These are phyloP conservation scores for Fusarium secorum DNA, from an alignment of 2,329 filamentous ascomycete species.

Conservation along the genomic window DNA sequence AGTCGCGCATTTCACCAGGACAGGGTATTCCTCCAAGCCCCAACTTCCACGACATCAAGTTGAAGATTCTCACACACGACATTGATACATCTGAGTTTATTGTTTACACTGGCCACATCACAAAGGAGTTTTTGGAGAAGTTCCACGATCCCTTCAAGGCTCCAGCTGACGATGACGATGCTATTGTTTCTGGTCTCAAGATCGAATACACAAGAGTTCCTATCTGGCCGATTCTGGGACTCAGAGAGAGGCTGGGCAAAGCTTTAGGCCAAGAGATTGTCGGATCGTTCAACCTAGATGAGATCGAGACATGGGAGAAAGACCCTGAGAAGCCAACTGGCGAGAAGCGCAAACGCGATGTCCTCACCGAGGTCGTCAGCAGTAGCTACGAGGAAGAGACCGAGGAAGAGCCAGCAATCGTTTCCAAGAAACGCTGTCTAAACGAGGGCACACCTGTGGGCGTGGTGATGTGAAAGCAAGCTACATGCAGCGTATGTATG, in stretches of 20 bases:
- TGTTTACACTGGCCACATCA: constrained; percentile 61
- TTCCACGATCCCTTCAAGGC: constrained; percentile 59
- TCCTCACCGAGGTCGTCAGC: constrained; percentile 50
- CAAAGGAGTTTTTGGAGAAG: constrained; percentile 57
- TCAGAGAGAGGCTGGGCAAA: constrained; percentile 62
- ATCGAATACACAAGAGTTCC: constrained; percentile 60
- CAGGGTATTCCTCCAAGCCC: constrained; percentile 38
- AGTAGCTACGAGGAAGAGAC: constrained; percentile 52
- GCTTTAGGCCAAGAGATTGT: constrained; percentile 61
- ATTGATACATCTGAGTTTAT: constrained; percentile 58
- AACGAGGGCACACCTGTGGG: constrained; percentile 43
- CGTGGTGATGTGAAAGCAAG: constrained; percentile 41
- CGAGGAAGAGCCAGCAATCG: constrained; percentile 44
- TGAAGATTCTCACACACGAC: constrained; percentile 61
- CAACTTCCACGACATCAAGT: constrained; percentile 56
- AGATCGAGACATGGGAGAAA: constrained; percentile 57
- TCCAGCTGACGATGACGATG: constrained; percentile 40
- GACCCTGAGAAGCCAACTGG: constrained; percentile 46
- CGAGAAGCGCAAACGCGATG: constrained; percentile 48
- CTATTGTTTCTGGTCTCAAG: constrained; percentile 48
- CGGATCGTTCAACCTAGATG: constrained; percentile 50
- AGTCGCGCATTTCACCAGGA: constrained; percentile 40
- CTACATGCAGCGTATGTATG: constrained; percentile 5
- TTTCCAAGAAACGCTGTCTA: constrained; percentile 48
- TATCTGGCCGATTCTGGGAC: constrained; percentile 62